Evolutionary conservation across 2,329 filamentous ascomycete species (phyloP), one percentile per base, ranked within the genome.

Genomic region (Fusarium abutilonis): DNA sequence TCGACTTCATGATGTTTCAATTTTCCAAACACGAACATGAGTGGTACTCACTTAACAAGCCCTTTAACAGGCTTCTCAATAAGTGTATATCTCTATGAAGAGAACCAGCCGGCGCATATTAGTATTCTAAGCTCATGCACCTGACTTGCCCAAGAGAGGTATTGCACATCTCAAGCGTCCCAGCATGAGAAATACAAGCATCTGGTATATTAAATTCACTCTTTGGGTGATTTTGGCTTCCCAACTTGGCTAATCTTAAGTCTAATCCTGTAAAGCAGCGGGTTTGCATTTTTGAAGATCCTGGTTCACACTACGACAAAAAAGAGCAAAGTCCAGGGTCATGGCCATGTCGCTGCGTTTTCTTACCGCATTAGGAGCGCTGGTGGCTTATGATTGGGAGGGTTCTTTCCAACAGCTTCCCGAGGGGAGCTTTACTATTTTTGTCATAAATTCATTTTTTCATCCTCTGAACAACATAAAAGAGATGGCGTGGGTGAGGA

Each of bases 351-450:
- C 41, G 15, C 40, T 58, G 49, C 32, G 29, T 49, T 44, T 23
- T 64, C 56, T 63, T 65, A 29, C 63, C 63, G 32, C 45, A 66
- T 65, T 65, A 45, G 62, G 62, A 47, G 52, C 13, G 19, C 45
- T 34, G 62, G 38, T 31, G 19, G 28, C 31, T 40, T 35, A 66
- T 65, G 62, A 65, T 65, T 65, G 62, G 62, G 57, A 54, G 62
- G 13, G 6, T 17, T 43, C 11, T 34, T 26, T 6, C 31, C n/a
- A 32, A 35, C 11, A 31, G 15, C 19, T 48, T 38, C 45, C 34
- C 17, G 31, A 36, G 32, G 29, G 42, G 34, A 44, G 40, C 62
- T 48, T 64, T 65, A 45, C 61, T 65, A 41, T 54, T 95, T 78
- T 48, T 48, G 62, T 64, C 42, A 49, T 56, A 64, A 48, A 31